phyloP scores from a whole-genome alignment of 2,329 filamentous ascomycete genomes.

The Emergomyces pasteurianus region DNA sequence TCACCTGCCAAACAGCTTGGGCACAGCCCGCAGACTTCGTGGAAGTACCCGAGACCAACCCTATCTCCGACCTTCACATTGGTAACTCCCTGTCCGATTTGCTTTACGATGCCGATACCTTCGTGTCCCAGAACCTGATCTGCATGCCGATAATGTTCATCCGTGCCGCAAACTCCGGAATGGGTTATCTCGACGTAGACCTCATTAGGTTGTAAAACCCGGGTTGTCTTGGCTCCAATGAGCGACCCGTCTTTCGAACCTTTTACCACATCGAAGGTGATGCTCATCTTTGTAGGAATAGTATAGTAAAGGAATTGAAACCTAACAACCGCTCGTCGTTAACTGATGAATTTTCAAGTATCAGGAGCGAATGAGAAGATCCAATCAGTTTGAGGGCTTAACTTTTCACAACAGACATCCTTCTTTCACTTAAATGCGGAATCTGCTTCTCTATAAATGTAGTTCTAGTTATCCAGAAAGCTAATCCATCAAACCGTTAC shows the following conservation, averaged over 20 bases:
- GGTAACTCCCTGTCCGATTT: constrained; percentile 20
- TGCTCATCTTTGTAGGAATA: background rate
- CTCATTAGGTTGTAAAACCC: constrained; percentile 17
- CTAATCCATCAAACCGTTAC: background rate
- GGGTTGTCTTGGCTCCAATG: background rate
- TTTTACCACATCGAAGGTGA: background rate
- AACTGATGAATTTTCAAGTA: background rate
- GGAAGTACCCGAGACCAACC: constrained; percentile 32
- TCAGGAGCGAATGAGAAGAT: background rate
- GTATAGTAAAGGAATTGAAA: background rate
- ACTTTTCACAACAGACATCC: no score
- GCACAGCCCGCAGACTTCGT: constrained; percentile 28
- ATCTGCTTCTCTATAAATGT: no score
- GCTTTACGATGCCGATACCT: constrained; percentile 24
- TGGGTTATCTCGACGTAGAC: constrained; percentile 53
- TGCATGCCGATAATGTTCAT: constrained; percentile 25
- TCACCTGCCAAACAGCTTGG: constrained; percentile 2
- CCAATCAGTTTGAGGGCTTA: background rate
- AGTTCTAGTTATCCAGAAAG: background rate
- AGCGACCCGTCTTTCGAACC: constrained; percentile 2
- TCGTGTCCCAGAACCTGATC: constrained; percentile 27
- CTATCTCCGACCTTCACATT: constrained; percentile 29
- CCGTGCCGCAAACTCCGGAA: constrained; percentile 56
- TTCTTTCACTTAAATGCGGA: no score
- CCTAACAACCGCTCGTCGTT: background rate